Conservation (phyloP, 2,329 filamentous ascomycete species). For the Fusarium sp. region DNA sequence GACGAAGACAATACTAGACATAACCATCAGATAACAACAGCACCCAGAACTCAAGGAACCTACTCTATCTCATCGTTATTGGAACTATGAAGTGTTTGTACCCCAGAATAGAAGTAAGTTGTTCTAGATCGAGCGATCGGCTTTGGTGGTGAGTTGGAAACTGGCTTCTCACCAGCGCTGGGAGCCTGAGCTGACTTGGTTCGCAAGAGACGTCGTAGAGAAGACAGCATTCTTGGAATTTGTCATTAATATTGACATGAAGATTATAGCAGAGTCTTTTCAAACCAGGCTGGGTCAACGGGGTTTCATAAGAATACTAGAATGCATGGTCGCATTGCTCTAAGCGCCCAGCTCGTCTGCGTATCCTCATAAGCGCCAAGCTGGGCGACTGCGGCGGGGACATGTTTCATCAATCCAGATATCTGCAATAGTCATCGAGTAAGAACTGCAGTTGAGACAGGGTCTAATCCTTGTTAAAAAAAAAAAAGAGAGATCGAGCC, state of each 20-base stretch:
- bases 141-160: background rate
- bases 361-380: constrained; percentile 9
- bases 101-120: constrained; percentile 11
- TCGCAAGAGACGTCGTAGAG: constrained; percentile 13
- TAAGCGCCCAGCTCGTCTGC: constrained; percentile 21
- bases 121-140: background rate
- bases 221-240: constrained; percentile 9
- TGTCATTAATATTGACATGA: background rate
- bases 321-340: background rate
- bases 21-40: background rate
- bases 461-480: background rate
- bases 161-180: background rate
- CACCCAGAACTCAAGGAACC: background rate
- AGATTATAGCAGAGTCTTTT: too few species aligned
- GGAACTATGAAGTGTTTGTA: constrained; percentile 6
- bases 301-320: background rate
- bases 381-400: background rate
- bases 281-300: background rate
- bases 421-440: constrained; percentile 6
- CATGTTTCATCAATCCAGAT: background rate
- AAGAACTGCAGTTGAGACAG: background rate
- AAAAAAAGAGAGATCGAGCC: background rate
- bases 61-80: constrained; percentile 9
- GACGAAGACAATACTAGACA: constrained; percentile 31
- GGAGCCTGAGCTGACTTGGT: background rate